These are phyloP conservation scores for Syncephalastrum contaminatum DNA, from an alignment of 371 early-diverging fungal genomes.

Conservation along the genomic window DNA sequence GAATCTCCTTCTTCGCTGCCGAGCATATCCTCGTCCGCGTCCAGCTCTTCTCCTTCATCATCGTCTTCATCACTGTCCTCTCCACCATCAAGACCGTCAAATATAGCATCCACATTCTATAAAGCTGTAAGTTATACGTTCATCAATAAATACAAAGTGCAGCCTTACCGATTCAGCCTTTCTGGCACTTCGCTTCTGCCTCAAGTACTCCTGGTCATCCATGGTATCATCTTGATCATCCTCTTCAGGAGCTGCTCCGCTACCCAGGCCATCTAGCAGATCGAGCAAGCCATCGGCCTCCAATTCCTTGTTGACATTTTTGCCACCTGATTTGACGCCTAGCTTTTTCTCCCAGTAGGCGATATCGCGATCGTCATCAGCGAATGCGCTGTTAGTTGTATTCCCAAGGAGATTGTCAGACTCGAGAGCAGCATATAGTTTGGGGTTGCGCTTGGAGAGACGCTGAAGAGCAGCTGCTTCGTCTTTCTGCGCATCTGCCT, in stretches of 20 bases:
- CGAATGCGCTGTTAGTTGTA: constrained; percentile 41
- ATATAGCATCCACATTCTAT: constrained; percentile 32
- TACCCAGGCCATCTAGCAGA: constrained; percentile 33
- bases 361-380: constrained; percentile 74
- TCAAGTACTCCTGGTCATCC: constrained; percentile 47
- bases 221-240: constrained; percentile 16
- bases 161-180: constrained; percentile 39
- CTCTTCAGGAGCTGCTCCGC: constrained; percentile 16
- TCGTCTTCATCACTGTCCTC: constrained; percentile 33
- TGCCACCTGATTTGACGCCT: constrained; percentile 50
- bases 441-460: constrained; percentile 67
- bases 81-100: constrained; percentile 29
- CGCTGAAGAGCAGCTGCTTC: constrained; percentile 41
- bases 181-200: constrained; percentile 40
- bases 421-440: constrained; percentile 63
- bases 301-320: constrained; percentile 47
- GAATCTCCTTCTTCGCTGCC: constrained; percentile 33
- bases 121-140: constrained; percentile 2
- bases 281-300: constrained; percentile 58
- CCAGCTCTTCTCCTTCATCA: constrained; percentile 24
- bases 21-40: constrained; percentile 7
- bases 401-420: constrained; percentile 56
- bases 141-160: constrained; percentile 2
- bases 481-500: constrained; percentile 4
- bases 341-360: constrained; percentile 78